These are phyloP conservation scores for Stagonosporopsis rhizophila DNA, from an alignment of 2,329 filamentous ascomycete genomes.

Conservation along the genomic window DNA sequence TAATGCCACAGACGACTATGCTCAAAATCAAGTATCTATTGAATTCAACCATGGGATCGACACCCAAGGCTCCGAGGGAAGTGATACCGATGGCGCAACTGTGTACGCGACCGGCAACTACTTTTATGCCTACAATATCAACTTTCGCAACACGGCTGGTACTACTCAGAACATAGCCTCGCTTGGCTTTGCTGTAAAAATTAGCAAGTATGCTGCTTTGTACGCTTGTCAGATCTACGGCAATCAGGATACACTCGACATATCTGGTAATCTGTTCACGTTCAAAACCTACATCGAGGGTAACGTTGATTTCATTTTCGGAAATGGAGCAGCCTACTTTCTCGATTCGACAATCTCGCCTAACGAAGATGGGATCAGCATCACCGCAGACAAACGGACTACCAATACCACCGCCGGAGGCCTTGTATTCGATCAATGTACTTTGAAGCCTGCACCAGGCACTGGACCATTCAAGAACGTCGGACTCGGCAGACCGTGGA, in stretches of 20 bases:
- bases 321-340: conserved; percentile 56
- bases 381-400: conserved; percentile 51
- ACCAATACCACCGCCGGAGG: conserved; percentile 49
- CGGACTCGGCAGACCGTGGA: conserved; percentile 36
- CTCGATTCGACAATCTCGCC: conserved; percentile 48
- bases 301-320: conserved; percentile 55
- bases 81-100: conserved; percentile 50
- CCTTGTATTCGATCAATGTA: conserved; percentile 50
- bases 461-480: conserved; percentile 40
- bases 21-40: conserved; percentile 49
- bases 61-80: conserved; percentile 45
- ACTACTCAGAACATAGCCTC: conserved; percentile 49
- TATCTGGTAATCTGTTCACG: conserved; percentile 50
- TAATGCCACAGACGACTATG: conserved; percentile 46
- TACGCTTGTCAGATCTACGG: conserved; percentile 50
- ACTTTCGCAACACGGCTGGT: conserved; percentile 51
- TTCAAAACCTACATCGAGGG: conserved; percentile 51
- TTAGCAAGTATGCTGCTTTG: conserved; percentile 51
- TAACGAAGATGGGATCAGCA: conserved; percentile 45
- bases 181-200: conserved; percentile 52
- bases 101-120: conserved; percentile 52
- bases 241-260: conserved; percentile 50
- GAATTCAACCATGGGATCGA: conserved; percentile 47
- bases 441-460: conserved; percentile 38
- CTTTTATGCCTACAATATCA: conserved; percentile 51